A percentile compares a stretch with the other conserved stretches of the same genome.
Evolutionary conservation across 805 yeast genomes (phyloP).

Genomic region (Ogataea angusta): DNA sequence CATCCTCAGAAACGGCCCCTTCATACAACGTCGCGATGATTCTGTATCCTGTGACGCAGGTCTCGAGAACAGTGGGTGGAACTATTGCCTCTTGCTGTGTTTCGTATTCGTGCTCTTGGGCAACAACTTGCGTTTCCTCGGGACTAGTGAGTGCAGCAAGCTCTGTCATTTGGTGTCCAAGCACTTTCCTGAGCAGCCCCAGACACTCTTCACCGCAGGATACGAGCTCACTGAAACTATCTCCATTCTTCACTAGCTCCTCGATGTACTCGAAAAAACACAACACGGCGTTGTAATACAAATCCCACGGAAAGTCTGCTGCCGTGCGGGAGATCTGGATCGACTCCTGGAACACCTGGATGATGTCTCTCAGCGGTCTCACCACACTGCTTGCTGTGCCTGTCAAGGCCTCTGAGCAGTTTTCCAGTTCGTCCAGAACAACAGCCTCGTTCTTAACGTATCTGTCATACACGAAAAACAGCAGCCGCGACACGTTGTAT

Average conservation of each 20-base stretch:
- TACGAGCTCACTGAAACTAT: constrained; percentile 15
- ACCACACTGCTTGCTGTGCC: constrained; percentile 35
- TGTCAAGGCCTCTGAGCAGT: constrained; percentile 33
- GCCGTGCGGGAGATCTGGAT: constrained; percentile 23
- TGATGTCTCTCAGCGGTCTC: constrained; percentile 36
- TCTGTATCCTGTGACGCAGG: constrained; percentile 27
- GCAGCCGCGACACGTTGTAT: constrained; percentile 58
- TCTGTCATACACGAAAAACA: constrained; percentile 55
- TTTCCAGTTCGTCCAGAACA: constrained; percentile 30
- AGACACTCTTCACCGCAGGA: constrained; percentile 20
- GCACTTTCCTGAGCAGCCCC: constrained; percentile 26
- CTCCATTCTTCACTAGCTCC: constrained; percentile 24
- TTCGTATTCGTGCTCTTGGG: constrained; percentile 1
- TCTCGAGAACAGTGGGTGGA: constrained; percentile 28
- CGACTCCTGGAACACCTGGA: constrained; percentile 39
- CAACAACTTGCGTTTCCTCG: background rate
- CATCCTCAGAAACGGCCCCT: constrained; percentile 12
- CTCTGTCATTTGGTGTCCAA: constrained; percentile 24
- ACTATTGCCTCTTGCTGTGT: constrained; percentile 23
- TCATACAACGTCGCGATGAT: constrained; percentile 29
- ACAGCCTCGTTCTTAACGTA: constrained; percentile 48
- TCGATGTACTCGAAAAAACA: constrained; percentile 49
- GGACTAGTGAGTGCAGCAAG: constrained; percentile 26
- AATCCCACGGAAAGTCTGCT: constrained; percentile 36
- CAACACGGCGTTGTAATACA: constrained; percentile 44